Evolutionary conservation across 2,329 filamentous ascomycete species (phyloP).

Genomic region (Clonostachys solani): DNA sequence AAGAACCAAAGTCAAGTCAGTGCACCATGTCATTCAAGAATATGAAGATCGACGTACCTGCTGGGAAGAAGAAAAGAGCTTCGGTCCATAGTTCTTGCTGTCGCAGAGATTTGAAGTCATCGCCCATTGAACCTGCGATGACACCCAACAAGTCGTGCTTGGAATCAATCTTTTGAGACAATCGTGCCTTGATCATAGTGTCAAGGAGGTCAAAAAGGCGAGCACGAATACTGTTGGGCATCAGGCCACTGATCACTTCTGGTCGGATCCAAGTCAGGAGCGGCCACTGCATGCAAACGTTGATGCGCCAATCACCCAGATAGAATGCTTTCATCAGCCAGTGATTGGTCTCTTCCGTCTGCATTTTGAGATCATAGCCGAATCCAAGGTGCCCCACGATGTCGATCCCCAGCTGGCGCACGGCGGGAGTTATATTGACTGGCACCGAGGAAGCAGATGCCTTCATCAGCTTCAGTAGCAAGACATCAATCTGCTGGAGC

Average conservation of each 20-base stretch:
- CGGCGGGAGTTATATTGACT: constrained; percentile 11
- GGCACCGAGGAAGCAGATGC: constrained; percentile 30
- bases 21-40: neutral
- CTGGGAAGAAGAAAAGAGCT: neutral
- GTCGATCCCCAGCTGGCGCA: constrained; percentile 1
- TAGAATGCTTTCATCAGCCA: constrained; percentile 57
- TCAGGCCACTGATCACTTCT: too few species aligned
- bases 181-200: too few species aligned
- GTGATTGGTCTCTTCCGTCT: constrained; percentile 57
- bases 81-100: neutral
- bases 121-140: too few species aligned
- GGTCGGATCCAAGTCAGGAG: neutral
- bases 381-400: constrained; percentile 3
- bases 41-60: neutral
- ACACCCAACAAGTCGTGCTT: too few species aligned
- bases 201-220: too few species aligned
- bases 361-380: constrained; percentile 2
- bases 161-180: too few species aligned
- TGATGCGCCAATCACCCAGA: constrained; percentile 68
- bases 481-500: constrained; percentile 2
- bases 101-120: neutral
- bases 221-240: too few species aligned
- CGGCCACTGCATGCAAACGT: neutral
- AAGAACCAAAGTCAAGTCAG: too few species aligned
- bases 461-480: neutral